Conservation (phyloP, 306 rosid species). For the Vigna angularis region DNA sequence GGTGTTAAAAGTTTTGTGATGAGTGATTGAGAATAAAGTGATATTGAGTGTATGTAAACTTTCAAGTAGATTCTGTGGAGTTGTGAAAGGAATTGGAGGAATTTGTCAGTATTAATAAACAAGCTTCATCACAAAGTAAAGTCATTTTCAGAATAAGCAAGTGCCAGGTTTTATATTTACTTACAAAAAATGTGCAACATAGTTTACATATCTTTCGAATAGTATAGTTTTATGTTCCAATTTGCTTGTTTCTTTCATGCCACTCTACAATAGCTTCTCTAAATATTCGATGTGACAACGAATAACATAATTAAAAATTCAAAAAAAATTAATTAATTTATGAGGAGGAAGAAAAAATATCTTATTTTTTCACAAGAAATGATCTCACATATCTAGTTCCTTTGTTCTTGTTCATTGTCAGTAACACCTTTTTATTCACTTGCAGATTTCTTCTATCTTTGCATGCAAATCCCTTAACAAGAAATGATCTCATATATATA, state of each 20-base stretch:
- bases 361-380: not conserved
- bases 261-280: not conserved
- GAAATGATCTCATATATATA: too few species aligned
- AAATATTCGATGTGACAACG: not conserved
- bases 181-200: not conserved
- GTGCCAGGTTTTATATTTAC: not conserved
- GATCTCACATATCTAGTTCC: too few species aligned
- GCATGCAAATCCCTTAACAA: too few species aligned
- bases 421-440: too few species aligned
- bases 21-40: constrained; percentile 1
- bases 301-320: not conserved
- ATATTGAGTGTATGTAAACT: not conserved
- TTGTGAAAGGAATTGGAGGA: not conserved
- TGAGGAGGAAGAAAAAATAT: not conserved
- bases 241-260: not conserved
- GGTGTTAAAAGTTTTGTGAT: constrained; percentile 13
- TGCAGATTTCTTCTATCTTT: too few species aligned
- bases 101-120: not conserved
- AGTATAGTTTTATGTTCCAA: not conserved
- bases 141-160: constrained; percentile 14
- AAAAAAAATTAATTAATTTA: not conserved
- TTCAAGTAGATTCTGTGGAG: not conserved
- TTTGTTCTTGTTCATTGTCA: too few species aligned
- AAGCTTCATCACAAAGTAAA: constrained; percentile 7
- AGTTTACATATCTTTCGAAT: not conserved